A percentile compares a stretch with the other conserved stretches of the same genome.
phyloP scores from a whole-genome alignment of 108 stramenopile species.

The Pseudonitzschia delicatissima region DNA sequence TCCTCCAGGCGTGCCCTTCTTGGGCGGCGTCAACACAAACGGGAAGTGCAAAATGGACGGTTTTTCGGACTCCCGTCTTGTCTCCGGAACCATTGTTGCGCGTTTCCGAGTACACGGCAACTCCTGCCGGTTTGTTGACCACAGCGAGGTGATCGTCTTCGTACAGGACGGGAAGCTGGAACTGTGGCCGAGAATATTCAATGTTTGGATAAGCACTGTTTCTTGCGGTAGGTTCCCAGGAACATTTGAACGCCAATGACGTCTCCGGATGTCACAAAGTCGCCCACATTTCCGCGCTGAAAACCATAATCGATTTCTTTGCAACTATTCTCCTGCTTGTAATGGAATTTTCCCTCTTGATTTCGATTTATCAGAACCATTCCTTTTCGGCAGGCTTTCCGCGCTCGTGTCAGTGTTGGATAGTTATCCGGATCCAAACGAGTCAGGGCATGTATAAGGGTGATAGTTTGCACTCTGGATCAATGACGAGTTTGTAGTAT shows the following conservation, averaged over 20 bases:
- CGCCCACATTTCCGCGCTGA: conserved; percentile 46
- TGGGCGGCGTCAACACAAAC: conserved; percentile 32
- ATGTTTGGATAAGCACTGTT: conserved; percentile 28
- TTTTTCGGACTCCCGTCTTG: conserved; percentile 15
- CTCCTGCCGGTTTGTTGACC: conserved; percentile 59
- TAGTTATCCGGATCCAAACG: conserved; percentile 58
- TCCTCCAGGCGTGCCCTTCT: conserved; percentile 18
- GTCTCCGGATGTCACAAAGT: conserved; percentile 59
- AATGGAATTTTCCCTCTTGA: not conserved
- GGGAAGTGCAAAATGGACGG: conserved; percentile 29
- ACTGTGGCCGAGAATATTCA: conserved; percentile 9
- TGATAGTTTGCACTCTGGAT: conserved; percentile 25
- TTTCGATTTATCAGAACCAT: conserved; percentile 20
- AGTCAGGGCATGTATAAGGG: conserved; percentile 61
- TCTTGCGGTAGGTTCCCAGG: conserved; percentile 9
- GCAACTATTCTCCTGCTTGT: not conserved
- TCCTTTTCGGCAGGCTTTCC: conserved; percentile 66
- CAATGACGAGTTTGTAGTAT: not conserved
- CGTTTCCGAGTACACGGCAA: conserved; percentile 63
- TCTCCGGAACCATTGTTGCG: not conserved
- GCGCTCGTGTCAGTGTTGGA: conserved; percentile 51
- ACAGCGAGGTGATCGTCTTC: conserved; percentile 61
- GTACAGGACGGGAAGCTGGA: conserved; percentile 49
- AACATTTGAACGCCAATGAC: conserved; percentile 51
- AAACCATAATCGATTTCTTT: conserved; percentile 10